These are phyloP conservation scores for Leishmania martiniquensis DNA, from an alignment of 208 protist species.

Conservation along the genomic window DNA sequence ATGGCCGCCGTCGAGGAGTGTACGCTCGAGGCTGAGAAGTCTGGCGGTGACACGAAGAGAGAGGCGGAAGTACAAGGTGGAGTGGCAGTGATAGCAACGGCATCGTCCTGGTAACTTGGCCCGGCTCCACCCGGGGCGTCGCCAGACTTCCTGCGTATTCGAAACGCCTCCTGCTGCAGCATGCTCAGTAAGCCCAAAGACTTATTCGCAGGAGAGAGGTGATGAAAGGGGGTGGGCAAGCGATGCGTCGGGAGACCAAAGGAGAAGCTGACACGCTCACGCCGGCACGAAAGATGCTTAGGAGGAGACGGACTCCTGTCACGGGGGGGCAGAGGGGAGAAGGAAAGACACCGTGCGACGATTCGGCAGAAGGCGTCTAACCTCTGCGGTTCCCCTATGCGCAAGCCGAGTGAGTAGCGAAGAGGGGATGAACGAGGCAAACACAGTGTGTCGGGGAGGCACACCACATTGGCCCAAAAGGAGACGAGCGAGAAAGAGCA, in stretches of 20 bases:
- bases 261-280: no score
- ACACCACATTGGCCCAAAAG: neutral
- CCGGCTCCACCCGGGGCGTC: neutral
- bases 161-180: conserved; percentile 41
- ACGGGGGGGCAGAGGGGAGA: neutral
- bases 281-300: neutral
- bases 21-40: neutral
- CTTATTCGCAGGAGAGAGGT: neutral
- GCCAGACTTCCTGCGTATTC: conserved; percentile 27
- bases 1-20: neutral
- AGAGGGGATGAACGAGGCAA: no score
- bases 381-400: no score
- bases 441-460: no score
- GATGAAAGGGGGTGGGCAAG: neutral
- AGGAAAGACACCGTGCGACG: neutral
- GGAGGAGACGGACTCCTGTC: neutral
- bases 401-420: no score
- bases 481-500: neutral
- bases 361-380: no score
- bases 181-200: neutral
- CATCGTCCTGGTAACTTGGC: neutral
- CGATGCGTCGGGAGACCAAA: neutral
- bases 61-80: neutral
- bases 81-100: neutral
- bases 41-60: neutral